A percentile compares a stretch with the other conserved stretches of the same genome.
These are phyloP conservation scores for Penicillium sp. DNA, from an alignment of 2,329 filamentous ascomycete species.

Conservation along the genomic window DNA sequence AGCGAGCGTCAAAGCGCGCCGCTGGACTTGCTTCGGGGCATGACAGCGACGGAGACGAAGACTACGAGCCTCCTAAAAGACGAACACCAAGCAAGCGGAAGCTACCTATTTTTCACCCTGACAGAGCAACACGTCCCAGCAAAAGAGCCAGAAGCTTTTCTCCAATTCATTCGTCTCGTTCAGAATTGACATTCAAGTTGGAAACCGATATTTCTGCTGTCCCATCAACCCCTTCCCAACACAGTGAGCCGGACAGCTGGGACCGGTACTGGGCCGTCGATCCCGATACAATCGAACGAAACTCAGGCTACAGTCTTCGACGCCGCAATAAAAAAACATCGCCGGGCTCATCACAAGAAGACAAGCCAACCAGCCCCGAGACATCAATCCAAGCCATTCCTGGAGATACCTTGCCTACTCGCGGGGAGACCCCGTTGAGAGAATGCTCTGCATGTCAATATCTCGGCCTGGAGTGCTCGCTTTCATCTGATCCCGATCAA, in stretches of 20 bases:
- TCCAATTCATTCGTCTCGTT: not conserved
- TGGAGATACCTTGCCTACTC: not conserved
- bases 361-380: not conserved
- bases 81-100: conserved; percentile 5
- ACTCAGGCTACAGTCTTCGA: not conserved
- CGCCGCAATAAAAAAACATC: not conserved
- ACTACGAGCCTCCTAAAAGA: conserved; percentile 30
- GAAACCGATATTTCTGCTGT: not conserved
- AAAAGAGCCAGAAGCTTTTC: not conserved
- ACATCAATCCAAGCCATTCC: not conserved
- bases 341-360: not conserved
- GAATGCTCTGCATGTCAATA: conserved; percentile 37
- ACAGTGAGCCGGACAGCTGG: conserved; percentile 1
- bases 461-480: conserved; percentile 32
- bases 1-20: not conserved
- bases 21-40: not conserved
- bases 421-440: conserved; percentile 24
- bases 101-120: not conserved
- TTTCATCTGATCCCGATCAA: conserved; percentile 31
- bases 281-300: not conserved
- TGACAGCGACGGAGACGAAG: conserved; percentile 37
- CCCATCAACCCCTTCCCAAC: not conserved
- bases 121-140: not conserved
- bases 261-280: conserved; percentile 5
- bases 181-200: not conserved